Evolutionary conservation across 2,329 filamentous ascomycete species (phyloP), one percentile per base, ranked within the genome.

Genomic region (Aspergillus sp.): DNA sequence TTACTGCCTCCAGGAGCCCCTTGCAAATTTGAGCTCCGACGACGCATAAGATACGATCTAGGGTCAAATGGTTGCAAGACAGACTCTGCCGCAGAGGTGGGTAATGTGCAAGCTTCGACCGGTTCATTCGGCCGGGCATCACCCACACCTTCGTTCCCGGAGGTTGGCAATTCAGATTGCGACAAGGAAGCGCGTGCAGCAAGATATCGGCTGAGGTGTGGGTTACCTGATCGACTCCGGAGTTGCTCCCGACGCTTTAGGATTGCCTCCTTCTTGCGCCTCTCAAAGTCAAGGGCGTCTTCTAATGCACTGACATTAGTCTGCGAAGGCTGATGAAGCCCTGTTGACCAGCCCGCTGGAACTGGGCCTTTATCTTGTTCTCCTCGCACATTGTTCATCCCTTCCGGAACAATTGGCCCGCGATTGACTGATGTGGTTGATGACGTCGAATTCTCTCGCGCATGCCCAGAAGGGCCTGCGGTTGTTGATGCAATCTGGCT

Each of bases 221-320:
- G 46, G 49, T 29, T 32, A 9, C 52, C 52, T 24, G 20, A 46
- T 10, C 46, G 49, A 18, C 55, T 57, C 20, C 60, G 63, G 7
- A 67, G 54, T 45, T 65, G 61, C 55, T 69, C 54, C 24, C 69
- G 68, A 20, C 68, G 66, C 45, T 63, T 56, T n/a, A 67, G 63
- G 18, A 72, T 72, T 14, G 69, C 72, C 3, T 70, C 71, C 59
- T 69, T 73, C 63, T 78, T 77, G 46, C 75, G 69, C 16, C 66
- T 65, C 52, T 78, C 76, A 59, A 77, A 78, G 36, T 77, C 74
- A 51, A 78, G 67, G 22, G 75, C 73, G 12, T 69, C 65, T 46
- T 69, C 65, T 4, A 75, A 49, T 32, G 69, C 68, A 2, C 63
- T 57, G 0, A 63, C 55, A 14, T 46, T 53, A 6, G 58, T 12